Evolutionary conservation across 768 basidiomycete species (phyloP).

Genomic region (Amanita inopinata): DNA sequence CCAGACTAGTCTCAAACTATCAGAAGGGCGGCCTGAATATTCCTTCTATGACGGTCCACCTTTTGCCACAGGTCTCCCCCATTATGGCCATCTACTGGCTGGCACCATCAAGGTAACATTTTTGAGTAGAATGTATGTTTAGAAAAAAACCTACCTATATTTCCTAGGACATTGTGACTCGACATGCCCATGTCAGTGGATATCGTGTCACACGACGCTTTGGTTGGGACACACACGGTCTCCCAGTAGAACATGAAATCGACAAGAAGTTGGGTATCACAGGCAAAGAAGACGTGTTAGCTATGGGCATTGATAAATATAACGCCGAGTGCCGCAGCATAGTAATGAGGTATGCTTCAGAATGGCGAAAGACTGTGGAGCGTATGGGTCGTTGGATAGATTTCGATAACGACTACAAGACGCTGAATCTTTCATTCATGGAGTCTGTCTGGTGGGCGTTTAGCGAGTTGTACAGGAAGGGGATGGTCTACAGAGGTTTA

Average conservation of each 20-base stretch:
- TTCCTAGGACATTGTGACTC: slow-evolving; percentile 88
- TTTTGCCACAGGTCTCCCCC: slow-evolving; percentile 93
- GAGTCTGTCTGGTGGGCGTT: slow-evolving; percentile 99
- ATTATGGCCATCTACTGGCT: slow-evolving; percentile 90
- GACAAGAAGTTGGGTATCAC: slow-evolving; percentile 94
- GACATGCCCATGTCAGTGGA: slow-evolving; percentile 90
- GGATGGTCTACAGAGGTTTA: slow-evolving; percentile 85
- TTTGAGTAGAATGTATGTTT: not conserved
- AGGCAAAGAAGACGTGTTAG: slow-evolving; percentile 86
- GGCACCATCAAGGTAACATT: slow-evolving; percentile 80
- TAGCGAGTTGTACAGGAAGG: slow-evolving; percentile 84
- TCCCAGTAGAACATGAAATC: slow-evolving; percentile 98
- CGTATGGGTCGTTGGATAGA: slow-evolving; percentile 99
- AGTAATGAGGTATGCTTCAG: slow-evolving; percentile 92
- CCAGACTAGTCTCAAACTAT: slow-evolving; percentile 85
- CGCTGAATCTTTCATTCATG: slow-evolving; percentile 89
- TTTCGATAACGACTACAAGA: slow-evolving; percentile 99
- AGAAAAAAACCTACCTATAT: slow-evolving; percentile 10
- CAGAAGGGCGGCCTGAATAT: slow-evolving; percentile 82
- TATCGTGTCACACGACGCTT: slow-evolving; percentile 90
- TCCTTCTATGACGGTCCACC: slow-evolving; percentile 98
- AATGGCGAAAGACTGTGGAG: slow-evolving; percentile 93
- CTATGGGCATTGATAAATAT: slow-evolving; percentile 95
- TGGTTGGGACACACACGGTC: slow-evolving; percentile 98
- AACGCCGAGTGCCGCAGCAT: slow-evolving; percentile 94